A percentile compares a stretch with the other conserved stretches of the same genome.
Conservation (phyloP, 225 moss, liverwort and hornwort genomes). For the Thuidium tamariscinum region DNA sequence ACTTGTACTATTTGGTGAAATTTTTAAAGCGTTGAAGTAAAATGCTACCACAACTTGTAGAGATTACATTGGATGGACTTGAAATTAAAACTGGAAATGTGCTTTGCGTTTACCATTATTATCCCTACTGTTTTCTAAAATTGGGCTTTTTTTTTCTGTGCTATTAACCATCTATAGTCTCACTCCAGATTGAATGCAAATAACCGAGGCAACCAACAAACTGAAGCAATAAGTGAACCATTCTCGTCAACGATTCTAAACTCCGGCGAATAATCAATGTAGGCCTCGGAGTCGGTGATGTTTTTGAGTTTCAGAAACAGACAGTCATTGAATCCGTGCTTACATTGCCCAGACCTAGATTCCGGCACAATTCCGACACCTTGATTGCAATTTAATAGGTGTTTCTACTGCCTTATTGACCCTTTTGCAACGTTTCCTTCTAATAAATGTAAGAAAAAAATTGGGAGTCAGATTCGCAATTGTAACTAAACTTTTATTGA, state of each 20-base stretch:
- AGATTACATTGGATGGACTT: background rate
- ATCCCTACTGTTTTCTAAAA: too few relatives aligned
- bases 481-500: background rate
- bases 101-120: too few relatives aligned
- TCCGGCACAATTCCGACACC: too few relatives aligned
- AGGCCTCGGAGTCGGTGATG: background rate
- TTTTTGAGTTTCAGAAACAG: too few relatives aligned
- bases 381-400: too few relatives aligned
- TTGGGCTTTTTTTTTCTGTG: background rate
- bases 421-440: background rate
- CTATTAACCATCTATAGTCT: too few relatives aligned
- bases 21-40: fast-evolving
- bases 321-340: too few relatives aligned
- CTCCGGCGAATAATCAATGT: background rate
- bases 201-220: background rate
- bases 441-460: background rate
- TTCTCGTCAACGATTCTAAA: background rate
- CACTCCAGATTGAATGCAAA: background rate
- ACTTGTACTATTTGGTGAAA: background rate
- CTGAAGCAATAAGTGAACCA: background rate
- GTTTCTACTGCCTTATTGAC: background rate
- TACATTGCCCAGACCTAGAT: too few relatives aligned
- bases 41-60: background rate
- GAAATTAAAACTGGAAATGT: background rate
- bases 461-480: background rate